Conservation (phyloP, 2,329 filamentous ascomycete species). For the Stenocarpella maydis region DNA sequence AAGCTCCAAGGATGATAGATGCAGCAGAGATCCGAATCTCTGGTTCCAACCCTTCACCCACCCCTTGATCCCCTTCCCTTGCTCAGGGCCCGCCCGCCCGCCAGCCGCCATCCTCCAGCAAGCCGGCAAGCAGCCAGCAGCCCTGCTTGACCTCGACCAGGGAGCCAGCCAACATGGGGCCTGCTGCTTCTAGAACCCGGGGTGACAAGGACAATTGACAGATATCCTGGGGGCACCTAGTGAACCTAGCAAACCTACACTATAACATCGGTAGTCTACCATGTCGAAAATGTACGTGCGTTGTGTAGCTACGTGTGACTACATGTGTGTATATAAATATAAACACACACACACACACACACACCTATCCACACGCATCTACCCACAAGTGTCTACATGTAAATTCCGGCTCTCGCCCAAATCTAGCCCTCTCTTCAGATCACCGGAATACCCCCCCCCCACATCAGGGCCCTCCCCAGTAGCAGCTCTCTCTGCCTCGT, state of each 20-base stretch:
- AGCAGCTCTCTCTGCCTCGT: too few species aligned
- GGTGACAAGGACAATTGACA: neutral
- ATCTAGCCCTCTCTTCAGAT: neutral
- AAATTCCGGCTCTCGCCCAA: neutral
- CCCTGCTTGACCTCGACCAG: constrained; percentile 23
- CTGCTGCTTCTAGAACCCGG: constrained; percentile 11
- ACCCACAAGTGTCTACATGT: too few species aligned
- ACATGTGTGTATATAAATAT: neutral
- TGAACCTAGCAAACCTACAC: neutral
- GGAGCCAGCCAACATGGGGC: constrained; percentile 30
- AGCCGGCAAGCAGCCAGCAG: constrained; percentile 6
- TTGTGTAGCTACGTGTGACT: too few species aligned
- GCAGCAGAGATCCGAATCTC: constrained; percentile 34
- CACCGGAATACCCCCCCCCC: neutral
- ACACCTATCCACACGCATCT: neutral
- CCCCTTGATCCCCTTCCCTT: neutral
- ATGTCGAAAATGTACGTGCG: too few species aligned
- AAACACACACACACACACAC: neutral
- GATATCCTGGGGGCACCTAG: neutral
- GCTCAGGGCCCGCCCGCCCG: constrained; percentile 3
- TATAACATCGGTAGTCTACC: neutral
- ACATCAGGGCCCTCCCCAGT: neutral
- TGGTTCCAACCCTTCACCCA: constrained; percentile 28
- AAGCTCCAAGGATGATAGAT: constrained; percentile 32
- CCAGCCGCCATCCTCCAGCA: neutral